Evolutionary conservation across 2,329 filamentous ascomycete species (phyloP).

Genomic region (Herpotrichia juniperi): DNA sequence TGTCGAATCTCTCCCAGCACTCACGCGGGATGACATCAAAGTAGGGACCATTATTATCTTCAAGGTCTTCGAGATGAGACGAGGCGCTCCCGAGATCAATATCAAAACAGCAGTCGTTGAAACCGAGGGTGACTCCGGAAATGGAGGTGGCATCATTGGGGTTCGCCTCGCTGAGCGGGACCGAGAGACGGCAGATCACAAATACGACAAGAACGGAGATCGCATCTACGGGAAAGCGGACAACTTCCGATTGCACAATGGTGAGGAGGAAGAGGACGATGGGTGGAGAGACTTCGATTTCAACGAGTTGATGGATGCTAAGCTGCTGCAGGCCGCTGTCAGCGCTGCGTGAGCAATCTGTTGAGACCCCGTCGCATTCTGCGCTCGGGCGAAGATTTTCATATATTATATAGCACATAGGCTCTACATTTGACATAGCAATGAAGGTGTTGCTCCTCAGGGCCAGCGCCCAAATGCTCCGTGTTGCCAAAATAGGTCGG

Average conservation of each 20-base stretch:
- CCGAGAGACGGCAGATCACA: slow-evolving; percentile 59
- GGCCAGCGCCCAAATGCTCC: not conserved
- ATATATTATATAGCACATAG: too few species aligned
- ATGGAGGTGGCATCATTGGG: slow-evolving; percentile 60
- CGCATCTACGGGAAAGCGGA: slow-evolving; percentile 72
- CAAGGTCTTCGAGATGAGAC: slow-evolving; percentile 67
- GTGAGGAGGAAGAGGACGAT: slow-evolving; percentile 29
- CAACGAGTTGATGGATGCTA: slow-evolving; percentile 34
- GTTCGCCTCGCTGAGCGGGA: slow-evolving; percentile 74
- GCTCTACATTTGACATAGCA: not conserved
- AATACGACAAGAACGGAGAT: slow-evolving; percentile 72
- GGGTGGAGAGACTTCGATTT: slow-evolving; percentile 33
- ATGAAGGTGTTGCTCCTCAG: not conserved
- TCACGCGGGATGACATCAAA: slow-evolving; percentile 57
- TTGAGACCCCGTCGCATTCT: too few species aligned
- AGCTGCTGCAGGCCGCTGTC: slow-evolving; percentile 30
- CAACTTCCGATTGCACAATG: slow-evolving; percentile 34
- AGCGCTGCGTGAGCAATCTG: not conserved
- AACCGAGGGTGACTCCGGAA: slow-evolving; percentile 54
- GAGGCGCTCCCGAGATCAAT: slow-evolving; percentile 66
- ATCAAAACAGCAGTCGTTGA: slow-evolving; percentile 67
- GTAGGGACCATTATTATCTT: slow-evolving; percentile 72
- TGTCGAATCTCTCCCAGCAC: slow-evolving; percentile 58
- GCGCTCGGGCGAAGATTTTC: too few species aligned
- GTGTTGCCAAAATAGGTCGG: not conserved